Base-by-base conservation (phyloP, 768 basidiomycete species). In the Amyloporia xantha region DNA sequence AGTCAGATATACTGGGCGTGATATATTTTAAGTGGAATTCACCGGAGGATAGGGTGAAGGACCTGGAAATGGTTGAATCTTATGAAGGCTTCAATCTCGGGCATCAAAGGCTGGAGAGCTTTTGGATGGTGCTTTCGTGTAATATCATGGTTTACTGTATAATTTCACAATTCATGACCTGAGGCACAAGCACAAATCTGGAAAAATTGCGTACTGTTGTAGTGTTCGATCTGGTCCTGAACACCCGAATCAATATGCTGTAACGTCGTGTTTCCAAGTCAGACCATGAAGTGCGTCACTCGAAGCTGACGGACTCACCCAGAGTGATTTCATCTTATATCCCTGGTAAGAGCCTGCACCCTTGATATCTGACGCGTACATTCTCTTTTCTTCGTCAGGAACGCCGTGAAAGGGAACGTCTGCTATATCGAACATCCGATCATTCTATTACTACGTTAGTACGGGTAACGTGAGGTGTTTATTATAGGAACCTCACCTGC, bases 161-260 rank as follows among this genome's bases (percentile, higher is more conserved):
- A 5, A 47, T 24, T 19, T 44, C 13, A 10, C 25, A 23, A 6
- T 21, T 21, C n/a, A 15, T 24, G 10, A 12, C 17, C 12, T 41
- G 28, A 25, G 15, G 49, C 41, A n/a, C 7, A 5, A 4, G 25
- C n/a, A n/a, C n/a, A n/a, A n/a, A n/a, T n/a, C n/a, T n/a, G n/a
- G 27, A 2, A n/a, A 49, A 26, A 35, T 13, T 39, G 5, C 53
- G 50, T 51, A 83, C 82, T 69, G 50, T 77, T 81, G 52, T 84
- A 83, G 43, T 76, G 68, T 55, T 84, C 81, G 10, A 82, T 53
- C 54, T 82, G 78, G 53, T 84, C 82, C 11, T 62, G 71, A 24
- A 84, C 74, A 2, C 82, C 82, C 13, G 71, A 72, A 28, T 76
- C 77, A 40, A 83, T 76, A 44, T 78, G 76, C 81, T 84, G 44